phyloP scores from a whole-genome alignment of 345 rosid genomes.

The Hevea brasiliensis region DNA sequence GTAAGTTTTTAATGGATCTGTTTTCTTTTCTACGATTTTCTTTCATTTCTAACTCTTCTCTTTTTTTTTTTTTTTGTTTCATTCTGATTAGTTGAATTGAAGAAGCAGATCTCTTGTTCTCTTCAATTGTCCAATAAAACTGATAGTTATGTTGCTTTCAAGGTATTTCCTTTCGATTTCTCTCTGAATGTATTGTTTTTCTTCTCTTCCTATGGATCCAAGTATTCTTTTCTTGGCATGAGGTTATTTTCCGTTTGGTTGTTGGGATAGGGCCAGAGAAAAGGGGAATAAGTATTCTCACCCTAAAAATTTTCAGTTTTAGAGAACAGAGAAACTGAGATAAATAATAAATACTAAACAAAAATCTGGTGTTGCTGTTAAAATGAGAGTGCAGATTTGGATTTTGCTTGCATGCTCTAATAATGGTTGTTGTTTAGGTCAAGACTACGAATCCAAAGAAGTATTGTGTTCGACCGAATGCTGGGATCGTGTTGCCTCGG shows the following conservation, averaged over 20 bases:
- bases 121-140: conserved; percentile 70
- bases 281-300: background rate
- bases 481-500: conserved; percentile 69
- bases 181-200: background rate
- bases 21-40: conserved; percentile 1
- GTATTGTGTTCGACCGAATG: conserved; percentile 79
- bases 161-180: conserved; percentile 40
- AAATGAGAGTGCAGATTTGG: background rate
- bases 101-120: conserved; percentile 86
- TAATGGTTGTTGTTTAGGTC: conserved; percentile 48
- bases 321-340: background rate
- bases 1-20: conserved; percentile 34
- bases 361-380: too few relatives aligned
- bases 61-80: background rate
- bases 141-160: conserved; percentile 68
- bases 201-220: background rate
- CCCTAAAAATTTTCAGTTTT: background rate
- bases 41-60: background rate
- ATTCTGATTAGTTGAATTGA: conserved; percentile 61
- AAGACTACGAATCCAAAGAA: conserved; percentile 83
- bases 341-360: background rate
- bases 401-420: background rate
- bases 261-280: conserved; percentile 3
- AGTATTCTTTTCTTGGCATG: background rate
- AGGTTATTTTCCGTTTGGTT: conserved; percentile 19